A percentile compares a stretch with the other conserved stretches of the same genome.
Conservation (phyloP, 169 alveolate species). For the Eimeria acervulina region DNA sequence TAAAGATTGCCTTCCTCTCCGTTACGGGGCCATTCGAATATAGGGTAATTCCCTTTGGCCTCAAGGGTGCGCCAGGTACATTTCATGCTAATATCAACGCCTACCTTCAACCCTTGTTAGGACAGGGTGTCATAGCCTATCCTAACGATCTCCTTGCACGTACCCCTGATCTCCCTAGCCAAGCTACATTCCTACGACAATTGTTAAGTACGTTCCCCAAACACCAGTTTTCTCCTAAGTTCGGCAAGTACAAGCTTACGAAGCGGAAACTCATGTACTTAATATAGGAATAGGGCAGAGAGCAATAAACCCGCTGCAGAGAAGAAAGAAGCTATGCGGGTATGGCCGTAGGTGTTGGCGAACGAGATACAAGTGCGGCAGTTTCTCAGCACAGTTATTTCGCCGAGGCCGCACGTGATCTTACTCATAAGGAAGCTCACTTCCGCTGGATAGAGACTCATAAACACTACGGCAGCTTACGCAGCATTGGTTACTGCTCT, state of each 20-base stretch:
- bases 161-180: background rate
- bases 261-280: background rate
- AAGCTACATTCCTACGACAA: background rate
- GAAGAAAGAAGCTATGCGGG: background rate
- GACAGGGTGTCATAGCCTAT: background rate
- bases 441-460: background rate
- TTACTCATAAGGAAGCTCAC: background rate
- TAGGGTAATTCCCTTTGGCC: background rate
- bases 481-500: background rate
- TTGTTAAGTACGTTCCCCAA: background rate
- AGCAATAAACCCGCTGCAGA: background rate
- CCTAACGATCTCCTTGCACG: background rate
- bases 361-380: slow-evolving; percentile 3
- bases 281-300: background rate
- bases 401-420: background rate
- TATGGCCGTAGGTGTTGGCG: background rate
- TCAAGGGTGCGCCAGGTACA: background rate
- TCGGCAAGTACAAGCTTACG: background rate
- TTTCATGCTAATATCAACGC: slow-evolving; percentile 2
- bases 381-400: background rate
- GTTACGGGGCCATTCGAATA: background rate
- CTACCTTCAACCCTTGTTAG: background rate
- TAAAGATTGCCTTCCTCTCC: background rate
- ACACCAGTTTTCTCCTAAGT: background rate
- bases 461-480: background rate